A percentile compares a stretch with the other conserved stretches of the same genome.
Evolutionary conservation across 208 protist species (phyloP).

Genomic region (Wallacemonas sp.): DNA sequence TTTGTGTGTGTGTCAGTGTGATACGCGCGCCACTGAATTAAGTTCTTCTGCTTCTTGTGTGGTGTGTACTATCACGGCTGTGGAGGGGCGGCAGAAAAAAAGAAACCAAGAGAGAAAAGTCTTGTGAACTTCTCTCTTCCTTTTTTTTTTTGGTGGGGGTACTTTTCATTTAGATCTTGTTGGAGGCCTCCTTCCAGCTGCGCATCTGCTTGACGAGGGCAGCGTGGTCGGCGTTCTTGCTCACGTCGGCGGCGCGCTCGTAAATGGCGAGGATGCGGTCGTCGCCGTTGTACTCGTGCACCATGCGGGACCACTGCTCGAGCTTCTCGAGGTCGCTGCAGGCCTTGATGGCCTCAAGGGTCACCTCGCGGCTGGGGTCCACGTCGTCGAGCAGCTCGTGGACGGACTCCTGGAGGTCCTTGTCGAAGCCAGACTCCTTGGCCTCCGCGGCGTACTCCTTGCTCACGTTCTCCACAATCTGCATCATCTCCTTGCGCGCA

Average conservation of each 20-base stretch:
- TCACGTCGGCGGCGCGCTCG: slow-evolving; percentile 77
- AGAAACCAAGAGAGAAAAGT: no score
- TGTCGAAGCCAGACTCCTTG: slow-evolving; percentile 61
- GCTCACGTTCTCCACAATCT: slow-evolving; percentile 73
- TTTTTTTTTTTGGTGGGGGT: slow-evolving; percentile 10
- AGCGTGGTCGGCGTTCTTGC: slow-evolving; percentile 73
- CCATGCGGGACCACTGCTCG: slow-evolving; percentile 74
- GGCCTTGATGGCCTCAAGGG: slow-evolving; percentile 60
- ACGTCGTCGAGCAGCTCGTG: slow-evolving; percentile 76
- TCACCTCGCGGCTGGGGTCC: slow-evolving; percentile 78
- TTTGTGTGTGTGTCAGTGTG: neutral
- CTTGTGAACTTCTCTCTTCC: slow-evolving; percentile 18
- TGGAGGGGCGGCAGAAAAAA: no score
- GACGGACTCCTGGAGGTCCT: slow-evolving; percentile 65
- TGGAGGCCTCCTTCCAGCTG: slow-evolving; percentile 66
- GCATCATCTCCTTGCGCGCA: slow-evolving; percentile 75
- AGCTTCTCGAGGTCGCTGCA: slow-evolving; percentile 74
- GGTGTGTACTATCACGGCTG: no score
- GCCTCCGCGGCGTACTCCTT: slow-evolving; percentile 85
- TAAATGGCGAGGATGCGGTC: slow-evolving; percentile 86
- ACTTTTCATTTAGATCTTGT: slow-evolving; percentile 46
- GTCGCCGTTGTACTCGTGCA: slow-evolving; percentile 91
- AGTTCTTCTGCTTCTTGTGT: slow-evolving; percentile 13
- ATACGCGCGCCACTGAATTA: neutral
- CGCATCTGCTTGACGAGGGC: slow-evolving; percentile 78